Evolutionary conservation across 208 protist genomes (phyloP).

Genomic region (Acanthamoeba polyphaga): DNA sequence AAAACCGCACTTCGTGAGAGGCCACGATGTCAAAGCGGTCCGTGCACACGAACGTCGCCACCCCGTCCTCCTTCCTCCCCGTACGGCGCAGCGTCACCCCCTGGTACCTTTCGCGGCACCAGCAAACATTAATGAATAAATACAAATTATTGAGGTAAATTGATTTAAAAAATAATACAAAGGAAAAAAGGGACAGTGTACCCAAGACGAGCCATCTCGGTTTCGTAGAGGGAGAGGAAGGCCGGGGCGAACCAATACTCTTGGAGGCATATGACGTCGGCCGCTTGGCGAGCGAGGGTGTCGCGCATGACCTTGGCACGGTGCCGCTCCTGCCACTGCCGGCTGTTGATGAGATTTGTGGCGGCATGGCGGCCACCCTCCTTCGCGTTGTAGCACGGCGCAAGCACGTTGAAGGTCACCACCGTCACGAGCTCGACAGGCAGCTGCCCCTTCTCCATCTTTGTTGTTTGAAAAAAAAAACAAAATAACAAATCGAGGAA

Average conservation of each 20-base stretch:
- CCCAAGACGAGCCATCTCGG: slow-evolving; percentile 59
- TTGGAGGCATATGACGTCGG: slow-evolving; percentile 57
- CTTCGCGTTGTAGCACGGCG: slow-evolving; percentile 37
- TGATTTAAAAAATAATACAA: too few species aligned
- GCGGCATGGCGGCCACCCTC: slow-evolving; percentile 27
- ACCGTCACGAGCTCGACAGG: not conserved
- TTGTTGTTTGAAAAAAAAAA: not conserved
- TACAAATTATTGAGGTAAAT: too few species aligned
- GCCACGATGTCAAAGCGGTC: slow-evolving; percentile 48
- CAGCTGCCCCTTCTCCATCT: not conserved
- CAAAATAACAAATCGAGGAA: too few species aligned
- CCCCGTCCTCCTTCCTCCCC: slow-evolving; percentile 51
- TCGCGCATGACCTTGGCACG: not conserved
- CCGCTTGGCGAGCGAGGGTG: not conserved
- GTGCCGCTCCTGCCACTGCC: slow-evolving; percentile 47
- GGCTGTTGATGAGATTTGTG: not conserved
- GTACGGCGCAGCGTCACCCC: slow-evolving; percentile 51
- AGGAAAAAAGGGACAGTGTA: not conserved
- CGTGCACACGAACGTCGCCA: slow-evolving; percentile 62
- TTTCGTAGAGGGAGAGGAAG: slow-evolving; percentile 56
- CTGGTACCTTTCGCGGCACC: not conserved
- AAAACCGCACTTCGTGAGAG: not conserved
- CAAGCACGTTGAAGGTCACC: slow-evolving; percentile 69
- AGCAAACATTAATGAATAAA: not conserved
- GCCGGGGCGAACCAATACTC: slow-evolving; percentile 59